A percentile compares a stretch with the other conserved stretches of the same genome.
These are phyloP conservation scores for Candida germanica DNA, from an alignment of 805 yeast genomes.

Conservation along the genomic window DNA sequence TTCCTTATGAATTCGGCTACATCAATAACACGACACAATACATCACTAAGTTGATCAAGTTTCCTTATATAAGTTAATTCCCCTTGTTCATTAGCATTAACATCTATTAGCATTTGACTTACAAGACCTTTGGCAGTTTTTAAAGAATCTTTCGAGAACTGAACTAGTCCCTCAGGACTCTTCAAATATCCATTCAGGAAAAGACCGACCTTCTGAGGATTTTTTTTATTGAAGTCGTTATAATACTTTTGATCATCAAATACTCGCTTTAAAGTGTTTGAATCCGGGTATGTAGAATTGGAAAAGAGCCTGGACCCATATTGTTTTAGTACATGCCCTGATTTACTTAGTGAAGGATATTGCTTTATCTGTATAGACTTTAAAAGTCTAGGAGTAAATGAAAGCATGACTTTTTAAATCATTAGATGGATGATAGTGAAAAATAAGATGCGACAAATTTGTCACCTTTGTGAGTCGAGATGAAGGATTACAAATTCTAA, in stretches of 20 bases:
- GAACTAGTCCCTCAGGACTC: constrained; percentile 65
- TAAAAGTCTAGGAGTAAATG: too few relatives aligned
- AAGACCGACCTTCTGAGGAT: constrained; percentile 49
- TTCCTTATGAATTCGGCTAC: constrained; percentile 89
- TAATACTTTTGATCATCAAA: constrained; percentile 65
- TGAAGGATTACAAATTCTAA: too few relatives aligned
- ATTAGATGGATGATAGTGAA: too few relatives aligned
- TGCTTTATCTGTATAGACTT: too few relatives aligned
- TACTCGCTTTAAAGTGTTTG: constrained; percentile 35
- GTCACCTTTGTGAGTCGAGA: too few relatives aligned
- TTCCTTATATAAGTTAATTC: constrained; percentile 51
- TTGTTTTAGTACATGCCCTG: too few relatives aligned
- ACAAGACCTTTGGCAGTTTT: constrained; percentile 62
- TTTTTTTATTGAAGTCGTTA: constrained; percentile 41
- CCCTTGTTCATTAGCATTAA: constrained; percentile 40
- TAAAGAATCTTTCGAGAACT: constrained; percentile 67
- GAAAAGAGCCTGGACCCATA: not conserved
- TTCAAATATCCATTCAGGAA: constrained; percentile 70
- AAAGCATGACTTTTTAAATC: too few relatives aligned
- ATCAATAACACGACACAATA: constrained; percentile 88
- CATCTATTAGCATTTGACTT: constrained; percentile 45
- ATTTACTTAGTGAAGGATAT: too few relatives aligned
- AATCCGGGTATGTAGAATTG: not conserved
- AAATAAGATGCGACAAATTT: too few relatives aligned
- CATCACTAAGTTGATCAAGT: constrained; percentile 82